These are phyloP conservation scores for sweet orange (Citrus sinensis) DNA, from an alignment of 345 rosid species.

Conservation along the genomic window DNA sequence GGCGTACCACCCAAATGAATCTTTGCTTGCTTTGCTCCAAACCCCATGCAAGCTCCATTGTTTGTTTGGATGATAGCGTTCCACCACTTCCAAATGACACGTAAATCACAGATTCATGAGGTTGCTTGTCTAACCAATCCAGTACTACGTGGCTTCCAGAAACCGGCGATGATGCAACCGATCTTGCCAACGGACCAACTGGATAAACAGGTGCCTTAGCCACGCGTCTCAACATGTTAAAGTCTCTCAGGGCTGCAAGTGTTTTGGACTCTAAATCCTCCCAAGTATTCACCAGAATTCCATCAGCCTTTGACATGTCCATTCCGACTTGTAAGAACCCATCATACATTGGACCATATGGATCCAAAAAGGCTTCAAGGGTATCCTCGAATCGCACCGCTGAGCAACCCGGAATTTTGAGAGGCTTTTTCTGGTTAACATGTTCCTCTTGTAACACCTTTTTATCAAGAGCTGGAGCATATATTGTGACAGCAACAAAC, in stretches of 20 bases:
- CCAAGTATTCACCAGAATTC: conserved; percentile 57
- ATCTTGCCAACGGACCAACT: conserved; percentile 29
- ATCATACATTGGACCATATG: conserved; percentile 13
- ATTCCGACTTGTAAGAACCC: conserved; percentile 18
- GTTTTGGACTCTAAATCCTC: conserved; percentile 39
- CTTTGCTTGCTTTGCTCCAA: conserved; percentile 30
- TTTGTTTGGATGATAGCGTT: conserved; percentile 35
- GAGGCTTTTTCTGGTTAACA: conserved; percentile 14
- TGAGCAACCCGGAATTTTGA: conserved; percentile 51
- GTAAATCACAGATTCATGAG: conserved; percentile 33
- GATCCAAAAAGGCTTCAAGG: conserved; percentile 29
- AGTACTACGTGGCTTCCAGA: neutral
- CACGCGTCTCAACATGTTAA: conserved; percentile 13
- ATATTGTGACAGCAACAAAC: conserved; percentile 41
- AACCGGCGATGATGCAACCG: neutral
- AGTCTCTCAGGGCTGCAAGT: conserved; percentile 22
- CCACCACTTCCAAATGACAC: conserved; percentile 52
- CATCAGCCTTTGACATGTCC: conserved; percentile 40
- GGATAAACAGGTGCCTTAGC: conserved; percentile 29
- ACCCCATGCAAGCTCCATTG: conserved; percentile 40
- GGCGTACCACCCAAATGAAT: conserved; percentile 42
- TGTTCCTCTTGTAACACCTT: conserved; percentile 25
- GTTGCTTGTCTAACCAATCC: conserved; percentile 41
- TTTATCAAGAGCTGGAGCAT: conserved; percentile 34
- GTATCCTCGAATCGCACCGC: conserved; percentile 44